phyloP scores from a whole-genome alignment of 768 basidiomycete genomes.

The Termitomyces titanicus region DNA sequence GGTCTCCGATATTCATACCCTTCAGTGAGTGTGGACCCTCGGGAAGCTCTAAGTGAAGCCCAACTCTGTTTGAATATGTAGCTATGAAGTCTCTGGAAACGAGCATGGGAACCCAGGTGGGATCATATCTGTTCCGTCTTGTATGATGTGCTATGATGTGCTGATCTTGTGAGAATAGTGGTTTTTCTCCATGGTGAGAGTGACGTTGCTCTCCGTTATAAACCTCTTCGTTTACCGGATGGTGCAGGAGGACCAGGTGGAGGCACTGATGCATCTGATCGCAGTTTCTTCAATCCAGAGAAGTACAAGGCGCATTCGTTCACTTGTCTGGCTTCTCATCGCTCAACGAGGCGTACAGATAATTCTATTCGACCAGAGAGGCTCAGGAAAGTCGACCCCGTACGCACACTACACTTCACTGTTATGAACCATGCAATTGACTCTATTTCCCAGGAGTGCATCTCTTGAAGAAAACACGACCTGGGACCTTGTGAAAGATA shows the following conservation, averaged over 20 bases:
- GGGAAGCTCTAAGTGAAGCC: not conserved
- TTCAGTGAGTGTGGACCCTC: constrained; percentile 47
- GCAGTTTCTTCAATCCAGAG: constrained; percentile 76
- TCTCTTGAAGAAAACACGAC: constrained; percentile 86
- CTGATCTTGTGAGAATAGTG: constrained; percentile 34
- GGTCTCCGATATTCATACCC: constrained; percentile 70
- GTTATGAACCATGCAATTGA: not conserved
- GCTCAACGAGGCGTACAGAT: constrained; percentile 42
- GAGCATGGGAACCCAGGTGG: constrained; percentile 71
- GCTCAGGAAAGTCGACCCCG: constrained; percentile 85
- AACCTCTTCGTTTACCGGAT: not conserved
- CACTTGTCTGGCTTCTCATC: not conserved
- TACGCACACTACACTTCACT: constrained; percentile 30
- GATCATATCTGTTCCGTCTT: constrained; percentile 8
- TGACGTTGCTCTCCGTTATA: not conserved
- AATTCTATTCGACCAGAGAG: constrained; percentile 87
- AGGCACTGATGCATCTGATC: constrained; percentile 63
- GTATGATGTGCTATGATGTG: not conserved
- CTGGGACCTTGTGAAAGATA: constrained; percentile 89
- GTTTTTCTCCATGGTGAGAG: constrained; percentile 73
- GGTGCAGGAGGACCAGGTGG: constrained; percentile 75
- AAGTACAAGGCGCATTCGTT: constrained; percentile 66
- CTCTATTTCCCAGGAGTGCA: constrained; percentile 48
- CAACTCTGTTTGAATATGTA: constrained; percentile 25
- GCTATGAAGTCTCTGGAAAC: constrained; percentile 82